Percentiles rank a stretch among this genome's conserved stretches.
phyloP scores from a whole-genome alignment of 1,284 basidiomycete species.

The Papiliotrema terrestris region DNA sequence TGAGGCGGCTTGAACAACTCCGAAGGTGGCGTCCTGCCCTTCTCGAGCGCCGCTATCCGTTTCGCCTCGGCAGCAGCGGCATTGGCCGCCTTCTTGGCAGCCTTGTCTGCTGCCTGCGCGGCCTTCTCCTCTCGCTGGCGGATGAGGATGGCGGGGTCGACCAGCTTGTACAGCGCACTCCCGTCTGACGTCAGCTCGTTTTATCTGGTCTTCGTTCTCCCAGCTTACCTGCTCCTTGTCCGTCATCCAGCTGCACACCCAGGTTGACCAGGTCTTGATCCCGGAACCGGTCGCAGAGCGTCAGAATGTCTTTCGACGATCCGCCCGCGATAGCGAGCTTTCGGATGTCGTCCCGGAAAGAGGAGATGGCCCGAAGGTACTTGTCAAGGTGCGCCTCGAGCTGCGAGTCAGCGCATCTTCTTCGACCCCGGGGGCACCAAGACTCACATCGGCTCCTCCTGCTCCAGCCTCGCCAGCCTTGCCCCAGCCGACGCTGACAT shows the following conservation, averaged over 20 bases:
- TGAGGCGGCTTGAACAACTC: slow-evolving; percentile 84
- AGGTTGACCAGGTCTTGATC: slow-evolving; percentile 87
- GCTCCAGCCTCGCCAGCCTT: slow-evolving; percentile 34
- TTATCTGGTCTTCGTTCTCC: background rate
- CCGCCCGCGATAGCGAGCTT: slow-evolving; percentile 71
- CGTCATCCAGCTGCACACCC: slow-evolving; percentile 91
- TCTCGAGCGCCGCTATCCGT: slow-evolving; percentile 72
- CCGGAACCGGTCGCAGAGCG: slow-evolving; percentile 81
- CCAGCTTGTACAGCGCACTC: slow-evolving; percentile 90
- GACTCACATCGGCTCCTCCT: slow-evolving; percentile 59
- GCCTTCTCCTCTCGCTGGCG: slow-evolving; percentile 86
- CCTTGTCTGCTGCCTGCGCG: slow-evolving; percentile 69
- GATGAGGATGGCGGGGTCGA: slow-evolving; percentile 76
- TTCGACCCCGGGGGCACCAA: too few species aligned
- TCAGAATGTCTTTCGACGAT: slow-evolving; percentile 66
- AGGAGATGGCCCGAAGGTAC: slow-evolving; percentile 78
- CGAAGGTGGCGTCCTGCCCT: slow-evolving; percentile 69
- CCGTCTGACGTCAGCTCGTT: slow-evolving; percentile 59
- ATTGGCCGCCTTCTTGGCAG: slow-evolving; percentile 72
- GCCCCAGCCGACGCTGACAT: slow-evolving; percentile 53
- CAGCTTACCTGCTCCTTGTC: slow-evolving; percentile 69
- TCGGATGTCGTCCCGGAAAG: slow-evolving; percentile 88
- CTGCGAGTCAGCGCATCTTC: slow-evolving; percentile 48
- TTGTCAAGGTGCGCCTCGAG: slow-evolving; percentile 84
- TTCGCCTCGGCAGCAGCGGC: slow-evolving; percentile 71